Evolutionary conservation across 2,329 filamentous ascomycete genomes (phyloP), one percentile per base, ranked within the genome.

Genomic region (Fusarium globosum): DNA sequence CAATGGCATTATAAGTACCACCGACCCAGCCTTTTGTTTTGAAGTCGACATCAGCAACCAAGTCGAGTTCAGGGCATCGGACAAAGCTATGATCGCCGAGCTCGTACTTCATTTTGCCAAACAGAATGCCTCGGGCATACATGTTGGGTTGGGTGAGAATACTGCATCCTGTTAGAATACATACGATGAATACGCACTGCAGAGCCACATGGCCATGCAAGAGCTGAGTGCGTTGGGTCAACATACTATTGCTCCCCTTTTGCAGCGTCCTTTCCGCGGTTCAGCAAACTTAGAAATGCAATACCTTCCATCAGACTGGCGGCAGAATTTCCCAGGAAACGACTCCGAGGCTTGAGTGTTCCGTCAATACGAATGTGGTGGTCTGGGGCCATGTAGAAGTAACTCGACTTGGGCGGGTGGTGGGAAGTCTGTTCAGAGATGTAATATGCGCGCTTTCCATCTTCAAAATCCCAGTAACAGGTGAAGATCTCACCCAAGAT

Each of bases 31-130:
- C 96, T 83, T 98, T 98, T 59, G 94, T 97, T 85, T 98, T 98
- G 88, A 99, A 99, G 75, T 99, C 96, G 69, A 99, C 91, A 80
- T 99, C 96, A 68, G 95, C 96, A 33, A 91, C 89, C 23, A 99
- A 87, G 65, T 95, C 92, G 23, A 94, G 89, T 81, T 98, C 96
- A 0, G 96, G 94, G 81, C 96, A 98, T 74, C 92, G 90, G 26
- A 99, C 94, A 77, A 95, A 94, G 81, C 95, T 97, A 85, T 97
- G 95, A 81, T 98, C 96, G 73, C 96, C 96, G 13, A 99, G 90
- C 85, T 99, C 96, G 83, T 98, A 99, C 83, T 98, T 98, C 96
- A 99, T 98, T 83, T 98, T 98, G 53, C 96, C 96, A 79, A 99
- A 98, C 14, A 99, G 87, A 68, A 99, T 98, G 41, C 96, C 96